Evolutionary conservation across 768 basidiomycete species (phyloP).

Genomic region (Rubroboletus pulcherrimus): DNA sequence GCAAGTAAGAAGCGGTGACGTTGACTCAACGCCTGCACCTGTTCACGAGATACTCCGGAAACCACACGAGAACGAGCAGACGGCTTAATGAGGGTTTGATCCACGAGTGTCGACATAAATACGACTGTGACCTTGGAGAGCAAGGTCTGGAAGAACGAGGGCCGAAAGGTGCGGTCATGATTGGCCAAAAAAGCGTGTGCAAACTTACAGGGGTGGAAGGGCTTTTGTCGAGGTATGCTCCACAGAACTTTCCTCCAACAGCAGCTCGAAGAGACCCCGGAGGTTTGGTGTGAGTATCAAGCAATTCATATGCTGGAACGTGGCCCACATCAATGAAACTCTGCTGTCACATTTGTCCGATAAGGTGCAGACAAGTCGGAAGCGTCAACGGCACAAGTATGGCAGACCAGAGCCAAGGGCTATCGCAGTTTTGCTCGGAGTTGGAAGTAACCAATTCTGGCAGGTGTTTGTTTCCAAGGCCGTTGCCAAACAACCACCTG

Average conservation of each 20-base stretch:
- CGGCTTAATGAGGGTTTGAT: constrained; percentile 46
- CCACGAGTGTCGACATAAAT: constrained; percentile 4
- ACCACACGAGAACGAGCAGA: constrained; percentile 58
- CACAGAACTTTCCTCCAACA: constrained; percentile 18
- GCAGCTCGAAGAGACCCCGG: constrained; percentile 13
- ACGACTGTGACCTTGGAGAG: too few relatives aligned
- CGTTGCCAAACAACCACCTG: constrained; percentile 22
- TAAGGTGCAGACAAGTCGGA: constrained; percentile 5
- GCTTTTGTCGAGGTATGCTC: constrained; percentile 8
- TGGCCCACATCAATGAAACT: constrained; percentile 20
- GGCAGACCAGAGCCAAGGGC: not conserved
- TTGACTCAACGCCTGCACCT: constrained; percentile 57
- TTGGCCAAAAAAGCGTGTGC: constrained; percentile 6
- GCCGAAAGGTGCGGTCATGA: not conserved
- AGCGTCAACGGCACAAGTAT: constrained; percentile 24
- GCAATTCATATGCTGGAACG: constrained; percentile 12
- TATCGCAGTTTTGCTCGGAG: not conserved
- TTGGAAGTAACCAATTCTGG: constrained; percentile 9
- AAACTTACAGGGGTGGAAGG: constrained; percentile 5
- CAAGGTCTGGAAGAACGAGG: not conserved
- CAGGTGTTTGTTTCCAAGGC: constrained; percentile 26
- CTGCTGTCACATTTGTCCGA: constrained; percentile 13
- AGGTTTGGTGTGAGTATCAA: constrained; percentile 10
- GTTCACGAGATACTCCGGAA: constrained; percentile 64
- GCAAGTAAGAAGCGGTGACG: too few relatives aligned